phyloP scores from a whole-genome alignment of 2,329 filamentous ascomycete genomes.

The Diaporthe batatas region DNA sequence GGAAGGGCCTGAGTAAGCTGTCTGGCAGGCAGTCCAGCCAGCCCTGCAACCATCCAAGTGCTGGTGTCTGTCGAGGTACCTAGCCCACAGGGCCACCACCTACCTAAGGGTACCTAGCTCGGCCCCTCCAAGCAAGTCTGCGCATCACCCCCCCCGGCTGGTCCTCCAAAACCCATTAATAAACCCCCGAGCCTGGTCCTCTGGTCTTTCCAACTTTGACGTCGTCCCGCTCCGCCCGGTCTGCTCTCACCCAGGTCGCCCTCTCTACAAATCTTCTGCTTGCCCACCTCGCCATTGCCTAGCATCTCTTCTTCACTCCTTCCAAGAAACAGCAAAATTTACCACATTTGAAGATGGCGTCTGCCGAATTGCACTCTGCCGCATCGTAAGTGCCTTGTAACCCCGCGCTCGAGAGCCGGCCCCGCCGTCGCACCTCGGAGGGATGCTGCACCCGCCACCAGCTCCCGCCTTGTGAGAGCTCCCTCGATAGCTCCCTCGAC shows the following conservation, averaged over 20 bases:
- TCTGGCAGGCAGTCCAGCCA: neutral
- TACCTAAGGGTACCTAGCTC: no score
- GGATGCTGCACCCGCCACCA: slow-evolving; percentile 13
- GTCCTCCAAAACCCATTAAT: slow-evolving; percentile 32
- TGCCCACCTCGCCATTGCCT: slow-evolving; percentile 28
- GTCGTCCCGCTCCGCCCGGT: slow-evolving; percentile 30
- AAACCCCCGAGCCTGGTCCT: slow-evolving; percentile 39
- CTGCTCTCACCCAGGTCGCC: slow-evolving; percentile 35
- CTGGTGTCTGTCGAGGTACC: slow-evolving; percentile 5
- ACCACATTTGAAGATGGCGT: slow-evolving; percentile 49
- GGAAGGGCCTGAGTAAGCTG: slow-evolving; percentile 40
- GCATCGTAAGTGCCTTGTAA: slow-evolving; percentile 48
- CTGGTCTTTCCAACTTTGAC: slow-evolving; percentile 35
- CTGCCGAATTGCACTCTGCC: slow-evolving; percentile 47
- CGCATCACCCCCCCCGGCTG: slow-evolving; percentile 31
- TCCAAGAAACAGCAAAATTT: slow-evolving; percentile 26
- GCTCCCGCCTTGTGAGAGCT: slow-evolving; percentile 20
- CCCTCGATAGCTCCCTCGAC: slow-evolving; percentile 17
- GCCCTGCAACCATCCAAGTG: slow-evolving; percentile 15
- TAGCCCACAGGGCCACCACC: neutral
- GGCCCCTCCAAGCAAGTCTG: slow-evolving; percentile 34
- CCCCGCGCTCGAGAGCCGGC: slow-evolving; percentile 36
- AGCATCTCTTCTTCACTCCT: slow-evolving; percentile 14
- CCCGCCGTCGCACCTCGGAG: slow-evolving; percentile 36
- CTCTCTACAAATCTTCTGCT: slow-evolving; percentile 27